phyloP scores from a whole-genome alignment of 768 basidiomycete genomes.

The Leccinum sublutescens region DNA sequence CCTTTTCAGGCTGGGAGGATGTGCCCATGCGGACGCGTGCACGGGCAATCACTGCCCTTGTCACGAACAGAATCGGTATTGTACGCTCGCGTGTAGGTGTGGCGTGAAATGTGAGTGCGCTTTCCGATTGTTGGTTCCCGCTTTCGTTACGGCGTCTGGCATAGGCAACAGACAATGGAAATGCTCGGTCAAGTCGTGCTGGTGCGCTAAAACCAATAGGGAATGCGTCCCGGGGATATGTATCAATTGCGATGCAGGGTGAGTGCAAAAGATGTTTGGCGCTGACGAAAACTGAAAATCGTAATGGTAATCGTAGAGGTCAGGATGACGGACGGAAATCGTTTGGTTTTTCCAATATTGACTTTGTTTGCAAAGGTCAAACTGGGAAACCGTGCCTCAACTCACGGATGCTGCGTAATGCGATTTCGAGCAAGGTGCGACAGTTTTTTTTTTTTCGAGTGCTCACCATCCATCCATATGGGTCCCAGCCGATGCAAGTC shows the following conservation, averaged over 20 bases:
- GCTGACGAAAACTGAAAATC: no score
- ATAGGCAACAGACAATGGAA: slow-evolving; percentile 32
- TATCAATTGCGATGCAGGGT: slow-evolving; percentile 43
- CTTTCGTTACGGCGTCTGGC: neutral
- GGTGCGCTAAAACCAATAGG: slow-evolving; percentile 33
- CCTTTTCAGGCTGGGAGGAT: slow-evolving; percentile 34
- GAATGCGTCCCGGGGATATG: slow-evolving; percentile 60
- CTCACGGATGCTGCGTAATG: slow-evolving; percentile 25
- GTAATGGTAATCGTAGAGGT: slow-evolving; percentile 21
- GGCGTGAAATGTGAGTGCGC: slow-evolving; percentile 36
- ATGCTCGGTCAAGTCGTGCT: slow-evolving; percentile 29
- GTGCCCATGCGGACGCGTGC: slow-evolving; percentile 50
- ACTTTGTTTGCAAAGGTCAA: slow-evolving; percentile 14
- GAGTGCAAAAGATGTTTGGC: slow-evolving; percentile 3
- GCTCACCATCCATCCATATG: no score
- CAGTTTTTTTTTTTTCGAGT: neutral
- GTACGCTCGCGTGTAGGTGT: slow-evolving; percentile 50
- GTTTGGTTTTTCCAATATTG: neutral
- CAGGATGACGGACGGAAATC: neutral
- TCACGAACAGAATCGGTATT: slow-evolving; percentile 37
- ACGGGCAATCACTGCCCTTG: slow-evolving; percentile 41
- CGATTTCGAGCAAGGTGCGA: slow-evolving; percentile 18
- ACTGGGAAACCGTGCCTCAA: slow-evolving; percentile 27
- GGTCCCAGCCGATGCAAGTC: no score
- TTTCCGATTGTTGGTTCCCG: neutral